Percentiles rank a stretch among this genome's conserved stretches.
Conservation (phyloP, 305 asterid species). For the Plantago coronopus region DNA sequence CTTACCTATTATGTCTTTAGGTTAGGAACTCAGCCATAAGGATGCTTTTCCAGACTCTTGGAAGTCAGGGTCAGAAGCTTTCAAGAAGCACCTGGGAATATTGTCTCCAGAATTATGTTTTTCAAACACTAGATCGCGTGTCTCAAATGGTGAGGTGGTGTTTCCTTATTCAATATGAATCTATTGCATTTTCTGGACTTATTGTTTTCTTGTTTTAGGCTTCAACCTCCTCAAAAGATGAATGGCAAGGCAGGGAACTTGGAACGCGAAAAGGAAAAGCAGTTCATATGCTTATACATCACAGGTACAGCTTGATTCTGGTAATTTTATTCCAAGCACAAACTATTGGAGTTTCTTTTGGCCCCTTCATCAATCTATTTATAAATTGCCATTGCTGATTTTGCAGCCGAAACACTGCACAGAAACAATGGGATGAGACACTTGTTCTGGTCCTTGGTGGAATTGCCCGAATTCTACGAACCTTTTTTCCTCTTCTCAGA, state of each 20-base stretch:
- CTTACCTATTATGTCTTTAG: constrained; percentile 42
- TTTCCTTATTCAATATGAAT: constrained; percentile 19
- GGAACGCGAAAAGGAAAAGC: constrained; percentile 98
- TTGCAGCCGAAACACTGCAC: constrained; percentile 96
- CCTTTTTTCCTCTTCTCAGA: constrained; percentile 81
- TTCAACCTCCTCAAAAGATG: constrained; percentile 94
- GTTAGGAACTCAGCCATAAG: constrained; percentile 95
- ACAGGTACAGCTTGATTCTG: constrained; percentile 51
- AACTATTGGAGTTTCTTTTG: background rate
- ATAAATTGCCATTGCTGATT: constrained; percentile 20
- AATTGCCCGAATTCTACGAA: constrained; percentile 78
- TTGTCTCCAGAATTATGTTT: constrained; percentile 86
- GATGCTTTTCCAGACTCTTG: constrained; percentile 96
- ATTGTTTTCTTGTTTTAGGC: constrained; percentile 47
- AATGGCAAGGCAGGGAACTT: constrained; percentile 98
- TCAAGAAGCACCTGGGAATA: constrained; percentile 91
- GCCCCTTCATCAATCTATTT: constrained; percentile 18
- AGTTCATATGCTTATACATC: constrained; percentile 99
- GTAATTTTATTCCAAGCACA: constrained; percentile 18
- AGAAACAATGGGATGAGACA: constrained; percentile 99
- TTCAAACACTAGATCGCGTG: constrained; percentile 78
- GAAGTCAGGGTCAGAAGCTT: constrained; percentile 97
- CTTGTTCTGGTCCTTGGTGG: constrained; percentile 95
- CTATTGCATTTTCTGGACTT: constrained; percentile 27
- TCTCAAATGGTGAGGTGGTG: constrained; percentile 77